Evolutionary conservation across 2,329 filamentous ascomycete genomes (phyloP), one percentile per base, ranked within the genome.

Genomic region (Talaromyces sp.): DNA sequence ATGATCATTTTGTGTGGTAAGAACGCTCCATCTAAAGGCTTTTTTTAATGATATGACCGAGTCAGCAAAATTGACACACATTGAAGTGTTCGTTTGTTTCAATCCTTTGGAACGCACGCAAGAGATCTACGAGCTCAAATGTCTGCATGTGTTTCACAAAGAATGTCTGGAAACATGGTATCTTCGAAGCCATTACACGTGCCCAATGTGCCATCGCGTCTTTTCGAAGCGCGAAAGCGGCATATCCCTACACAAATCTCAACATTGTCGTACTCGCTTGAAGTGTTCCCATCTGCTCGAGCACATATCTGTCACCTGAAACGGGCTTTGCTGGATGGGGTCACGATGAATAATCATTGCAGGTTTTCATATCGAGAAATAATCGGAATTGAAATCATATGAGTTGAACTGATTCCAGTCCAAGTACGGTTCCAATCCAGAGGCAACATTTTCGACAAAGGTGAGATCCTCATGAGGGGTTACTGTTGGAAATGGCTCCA

Each of bases 111-210:
- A 71, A 13, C 74, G 70, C 39, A 69, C 68, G 3, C 73, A 79
- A 35, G 73, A 77, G 39, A 78, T 79, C 59, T 73, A 74, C 31
- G 75, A 79, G 62, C 66, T 79, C 61, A 74, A 73, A 62, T 79
- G 77, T 60, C 68, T 76, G 65, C 77, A 79, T 62, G 75, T 79
- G n/a, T 79, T 79, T 61, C 77, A 79, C 63, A 72, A 73, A 25
- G 76, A 78, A 61, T 78, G 77, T 59, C 67, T 79, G 27, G 77
- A 79, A 47, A 77, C 74, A 65, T 79, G 77, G 77, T 79, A 75
- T 62, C 68, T 78, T 45, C 71, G 75, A 13, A 73, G 77, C 67
- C 77, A 79, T 56, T 78, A 72, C 63, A 76, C 77, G 52, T 79
- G 77, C 52, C 77, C 76, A 19, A 69, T 78, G 33, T 79, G 77